Evolutionary conservation across 1,284 basidiomycete genomes (phyloP).

Genomic region (Cerioporus squamosus): DNA sequence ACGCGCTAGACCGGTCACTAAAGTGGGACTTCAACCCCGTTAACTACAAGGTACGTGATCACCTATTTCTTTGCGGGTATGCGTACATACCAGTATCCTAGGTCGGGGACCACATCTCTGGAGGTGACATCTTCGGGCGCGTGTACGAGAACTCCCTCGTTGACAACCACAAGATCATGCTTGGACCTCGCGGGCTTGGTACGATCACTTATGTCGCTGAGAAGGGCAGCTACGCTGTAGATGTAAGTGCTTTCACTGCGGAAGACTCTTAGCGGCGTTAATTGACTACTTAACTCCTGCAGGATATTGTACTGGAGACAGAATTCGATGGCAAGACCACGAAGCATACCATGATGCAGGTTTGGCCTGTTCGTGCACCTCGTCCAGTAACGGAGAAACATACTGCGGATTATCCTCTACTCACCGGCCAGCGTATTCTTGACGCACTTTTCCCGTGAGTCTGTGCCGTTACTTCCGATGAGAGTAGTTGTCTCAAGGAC

Average conservation of each 20-base stretch:
- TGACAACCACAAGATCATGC: conserved; percentile 97
- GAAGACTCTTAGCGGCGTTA: neutral
- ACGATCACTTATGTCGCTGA: conserved; percentile 95
- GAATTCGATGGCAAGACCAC: conserved; percentile 97
- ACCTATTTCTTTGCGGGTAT: neutral
- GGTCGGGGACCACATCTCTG: conserved; percentile 96
- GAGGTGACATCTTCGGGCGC: conserved; percentile 94
- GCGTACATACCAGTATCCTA: conserved; percentile 31
- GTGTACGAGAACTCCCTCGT: conserved; percentile 99
- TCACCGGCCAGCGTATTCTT: conserved; percentile 97
- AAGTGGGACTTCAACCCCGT: conserved; percentile 98
- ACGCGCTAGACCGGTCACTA: conserved; percentile 87
- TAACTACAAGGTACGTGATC: conserved; percentile 64
- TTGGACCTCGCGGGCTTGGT: conserved; percentile 91
- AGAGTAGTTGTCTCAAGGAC: neutral
- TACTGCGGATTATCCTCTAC: conserved; percentile 89
- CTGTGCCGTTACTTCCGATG: neutral
- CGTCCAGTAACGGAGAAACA: conserved; percentile 95
- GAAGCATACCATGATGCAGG: conserved; percentile 95
- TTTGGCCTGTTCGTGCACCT: conserved; percentile 99
- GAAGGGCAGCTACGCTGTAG: conserved; percentile 92
- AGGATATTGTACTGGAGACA: conserved; percentile 96
- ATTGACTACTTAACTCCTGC: conserved; percentile 1
- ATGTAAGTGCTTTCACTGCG: conserved; percentile 58
- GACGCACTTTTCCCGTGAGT: conserved; percentile 95